Evolutionary conservation across 1,284 basidiomycete genomes (phyloP).

Genomic region (Farysia itapuensis): DNA sequence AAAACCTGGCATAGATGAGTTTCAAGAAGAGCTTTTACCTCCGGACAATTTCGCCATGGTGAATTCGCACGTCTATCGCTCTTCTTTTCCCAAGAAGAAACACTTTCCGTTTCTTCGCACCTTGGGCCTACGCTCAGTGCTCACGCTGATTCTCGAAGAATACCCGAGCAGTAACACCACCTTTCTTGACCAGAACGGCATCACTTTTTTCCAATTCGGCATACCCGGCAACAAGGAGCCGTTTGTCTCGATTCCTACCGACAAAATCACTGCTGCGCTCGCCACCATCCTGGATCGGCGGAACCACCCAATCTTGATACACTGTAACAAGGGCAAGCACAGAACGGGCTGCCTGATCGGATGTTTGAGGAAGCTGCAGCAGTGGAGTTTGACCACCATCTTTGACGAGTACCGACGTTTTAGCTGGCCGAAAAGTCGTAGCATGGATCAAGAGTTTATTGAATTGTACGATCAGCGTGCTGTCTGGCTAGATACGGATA

Average conservation of each 20-base stretch:
- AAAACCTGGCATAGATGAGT: too few relatives aligned
- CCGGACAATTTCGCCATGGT: conserved; percentile 61
- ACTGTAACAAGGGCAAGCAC: conserved; percentile 68
- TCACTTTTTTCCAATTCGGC: conserved; percentile 64
- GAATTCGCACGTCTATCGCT: conserved; percentile 63
- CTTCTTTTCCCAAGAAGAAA: conserved; percentile 64
- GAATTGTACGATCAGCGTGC: conserved; percentile 60
- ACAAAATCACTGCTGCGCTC: conserved; percentile 65
- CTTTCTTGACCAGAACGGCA: conserved; percentile 62
- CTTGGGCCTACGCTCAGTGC: conserved; percentile 64
- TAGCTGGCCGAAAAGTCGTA: conserved; percentile 63
- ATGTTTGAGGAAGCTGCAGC: conserved; percentile 64
- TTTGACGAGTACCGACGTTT: conserved; percentile 67
- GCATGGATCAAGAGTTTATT: conserved; percentile 66
- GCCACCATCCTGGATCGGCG: conserved; percentile 64
- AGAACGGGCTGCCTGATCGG: conserved; percentile 66
- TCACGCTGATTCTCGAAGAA: conserved; percentile 64
- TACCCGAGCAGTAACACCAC: conserved; percentile 65
- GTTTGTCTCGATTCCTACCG: conserved; percentile 62
- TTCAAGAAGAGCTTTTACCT: conserved; percentile 44
- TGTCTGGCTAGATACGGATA: conserved; percentile 26
- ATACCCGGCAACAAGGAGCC: conserved; percentile 66
- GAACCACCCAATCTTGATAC: conserved; percentile 66
- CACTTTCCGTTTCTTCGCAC: conserved; percentile 65
- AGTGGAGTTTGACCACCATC: conserved; percentile 65